Base-by-base conservation (phyloP, 2,329 filamentous ascomycete genomes). In the Hymenoscyphus repandus region DNA sequence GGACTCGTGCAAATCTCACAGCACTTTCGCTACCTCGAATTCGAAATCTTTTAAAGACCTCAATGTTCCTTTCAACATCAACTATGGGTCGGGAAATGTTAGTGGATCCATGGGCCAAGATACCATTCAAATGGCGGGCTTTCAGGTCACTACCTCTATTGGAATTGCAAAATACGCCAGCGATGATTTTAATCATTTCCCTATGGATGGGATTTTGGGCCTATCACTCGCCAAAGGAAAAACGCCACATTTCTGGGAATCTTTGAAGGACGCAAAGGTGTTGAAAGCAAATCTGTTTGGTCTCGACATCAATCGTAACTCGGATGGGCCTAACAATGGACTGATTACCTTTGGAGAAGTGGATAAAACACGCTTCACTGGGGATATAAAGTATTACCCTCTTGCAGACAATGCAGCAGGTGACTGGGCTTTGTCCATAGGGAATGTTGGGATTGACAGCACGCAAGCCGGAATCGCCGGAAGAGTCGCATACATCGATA, bases 171-270 rank as follows among this genome's bases (percentile, higher is more conserved):
- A 77, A 32, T 77, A 77, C 20, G 87, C 87, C 1, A 90, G 88
- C 1, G 69, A 80, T 46, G 83, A 93, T 56, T 95, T 96, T 66
- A 70, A 73, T 27, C 77, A 79, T 47, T 95, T 92, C 61, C 86
- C 88, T 1, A 90, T 95, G 68, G 90, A 96, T 66, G 90, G 90
- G 20, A 95, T 96, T 44, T 72, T 96, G 2, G 90, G 90, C 3
- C 71, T 95, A 20, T 86, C 87, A 13, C 82, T 84, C 60, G 77
- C 77, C 9, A 71, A 74, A 10, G 78, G 77, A 2, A 34, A 40
- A 12, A 73, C 72, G 5, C 79, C 86, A 17, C 88, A 83, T 40
- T 83, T 93, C 59, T 74, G 93, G 65, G 74, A 85, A 36, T 71
- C 76, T 1, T 69, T 95, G 40, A 72, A 74, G 13, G 62, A 76